Percentiles rank a stretch among this genome's conserved stretches.
Evolutionary conservation across 345 rosid species (phyloP).

Genomic region (Lepidium sativum): DNA sequence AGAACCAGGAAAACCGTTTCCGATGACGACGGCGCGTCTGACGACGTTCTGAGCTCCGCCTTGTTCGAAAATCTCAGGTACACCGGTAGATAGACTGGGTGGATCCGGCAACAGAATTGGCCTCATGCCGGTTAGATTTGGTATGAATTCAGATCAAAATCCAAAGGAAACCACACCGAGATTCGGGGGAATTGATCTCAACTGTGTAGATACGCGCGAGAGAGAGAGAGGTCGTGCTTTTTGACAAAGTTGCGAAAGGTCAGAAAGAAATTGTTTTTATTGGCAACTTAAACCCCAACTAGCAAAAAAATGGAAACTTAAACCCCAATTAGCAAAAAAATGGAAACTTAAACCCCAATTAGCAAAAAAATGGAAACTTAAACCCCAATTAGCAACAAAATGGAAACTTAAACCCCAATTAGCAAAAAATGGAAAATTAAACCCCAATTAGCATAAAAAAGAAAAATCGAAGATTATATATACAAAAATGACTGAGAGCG

Average conservation of each 20-base stretch:
- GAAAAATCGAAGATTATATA: no score
- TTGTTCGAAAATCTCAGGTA: conserved; percentile 82
- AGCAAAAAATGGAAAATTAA: no score
- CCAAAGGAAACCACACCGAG: conserved; percentile 5
- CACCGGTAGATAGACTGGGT: conserved; percentile 52
- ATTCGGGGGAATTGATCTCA: background rate
- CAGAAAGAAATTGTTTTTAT: background rate
- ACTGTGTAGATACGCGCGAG: background rate
- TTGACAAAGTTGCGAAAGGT: conserved; percentile 10
- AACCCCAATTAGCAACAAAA: no score
- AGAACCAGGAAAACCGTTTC: conserved; percentile 76
- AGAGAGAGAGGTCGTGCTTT: conserved; percentile 9
- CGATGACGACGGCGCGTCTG: conserved; percentile 85
- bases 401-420: no score
- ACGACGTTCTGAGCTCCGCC: conserved; percentile 64
- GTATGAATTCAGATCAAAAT: conserved; percentile 8
- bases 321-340: no score
- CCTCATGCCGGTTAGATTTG: conserved; percentile 44
- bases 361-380: no score
- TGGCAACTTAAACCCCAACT: no score
- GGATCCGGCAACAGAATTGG: conserved; percentile 90
- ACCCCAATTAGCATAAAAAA: no score
- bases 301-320: no score
- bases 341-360: no score
- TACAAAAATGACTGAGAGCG: no score